phyloP scores from a whole-genome alignment of 1,139 yeast species.

The Kurtzmaniella quercitrusa region DNA sequence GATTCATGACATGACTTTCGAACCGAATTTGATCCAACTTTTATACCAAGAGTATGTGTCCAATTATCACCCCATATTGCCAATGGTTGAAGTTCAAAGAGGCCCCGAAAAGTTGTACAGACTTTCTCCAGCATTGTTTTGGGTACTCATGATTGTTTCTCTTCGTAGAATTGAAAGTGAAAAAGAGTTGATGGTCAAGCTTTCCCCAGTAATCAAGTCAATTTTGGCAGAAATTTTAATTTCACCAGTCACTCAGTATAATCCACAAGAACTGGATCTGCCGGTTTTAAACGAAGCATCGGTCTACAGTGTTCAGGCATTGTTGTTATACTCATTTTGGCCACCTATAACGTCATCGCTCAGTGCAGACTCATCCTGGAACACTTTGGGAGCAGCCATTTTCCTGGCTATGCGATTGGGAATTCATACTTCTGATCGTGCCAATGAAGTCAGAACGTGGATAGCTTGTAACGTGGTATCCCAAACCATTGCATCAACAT shows the following conservation, averaged over 20 bases:
- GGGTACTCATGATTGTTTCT: constrained; percentile 89
- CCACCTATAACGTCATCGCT: constrained; percentile 92
- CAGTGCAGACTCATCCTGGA: constrained; percentile 95
- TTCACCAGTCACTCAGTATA: constrained; percentile 81
- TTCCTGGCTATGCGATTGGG: constrained; percentile 92
- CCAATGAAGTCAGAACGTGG: constrained; percentile 85
- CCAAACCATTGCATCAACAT: constrained; percentile 85
- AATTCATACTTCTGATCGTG: constrained; percentile 50
- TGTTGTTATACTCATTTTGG: constrained; percentile 85
- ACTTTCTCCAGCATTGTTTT: constrained; percentile 82
- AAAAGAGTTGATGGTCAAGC: constrained; percentile 39
- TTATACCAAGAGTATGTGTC: constrained; percentile 68
- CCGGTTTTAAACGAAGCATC: constrained; percentile 85
- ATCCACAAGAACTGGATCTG: constrained; percentile 69
- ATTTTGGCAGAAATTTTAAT: constrained; percentile 84
- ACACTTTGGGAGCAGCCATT: constrained; percentile 86
- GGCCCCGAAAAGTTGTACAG: constrained; percentile 81
- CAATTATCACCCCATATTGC: constrained; percentile 78
- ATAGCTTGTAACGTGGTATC: constrained; percentile 86
- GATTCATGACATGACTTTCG: constrained; percentile 60
- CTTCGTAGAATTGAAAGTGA: constrained; percentile 53
- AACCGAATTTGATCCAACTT: constrained; percentile 57
- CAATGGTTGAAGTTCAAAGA: constrained; percentile 74
- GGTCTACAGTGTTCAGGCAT: constrained; percentile 94
- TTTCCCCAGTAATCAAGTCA: constrained; percentile 70